phyloP scores from a whole-genome alignment of 2,329 filamentous ascomycete species.

The Dothiorella sarmentorum region DNA sequence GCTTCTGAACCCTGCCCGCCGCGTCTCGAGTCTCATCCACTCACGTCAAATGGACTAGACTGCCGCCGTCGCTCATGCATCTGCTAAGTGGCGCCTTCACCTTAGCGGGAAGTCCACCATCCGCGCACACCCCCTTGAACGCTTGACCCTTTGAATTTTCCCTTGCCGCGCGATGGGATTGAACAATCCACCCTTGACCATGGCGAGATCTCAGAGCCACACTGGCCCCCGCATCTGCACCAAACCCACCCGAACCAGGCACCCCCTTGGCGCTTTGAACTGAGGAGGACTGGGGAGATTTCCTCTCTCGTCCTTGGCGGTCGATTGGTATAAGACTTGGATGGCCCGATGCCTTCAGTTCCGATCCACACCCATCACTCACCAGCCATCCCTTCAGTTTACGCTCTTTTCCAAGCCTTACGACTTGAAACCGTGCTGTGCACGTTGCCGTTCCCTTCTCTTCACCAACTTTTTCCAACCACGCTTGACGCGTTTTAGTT shows the following conservation, averaged over 20 bases:
- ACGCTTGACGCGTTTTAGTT: constrained; percentile 2
- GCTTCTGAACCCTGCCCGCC: background rate
- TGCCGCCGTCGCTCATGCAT: constrained; percentile 2
- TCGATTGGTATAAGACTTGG: background rate
- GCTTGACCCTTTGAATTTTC: background rate
- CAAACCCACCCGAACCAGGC: constrained; percentile 1
- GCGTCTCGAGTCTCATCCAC: background rate
- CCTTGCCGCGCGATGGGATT: background rate
- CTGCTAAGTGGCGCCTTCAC: background rate
- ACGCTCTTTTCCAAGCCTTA: constrained; percentile 14
- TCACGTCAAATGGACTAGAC: background rate
- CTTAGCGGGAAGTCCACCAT: background rate
- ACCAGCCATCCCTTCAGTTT: background rate
- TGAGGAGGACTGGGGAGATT: background rate
- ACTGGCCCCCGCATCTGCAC: background rate
- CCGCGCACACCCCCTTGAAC: constrained; percentile 3
- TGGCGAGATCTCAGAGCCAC: background rate
- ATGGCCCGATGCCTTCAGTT: background rate
- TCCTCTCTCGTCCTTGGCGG: background rate
- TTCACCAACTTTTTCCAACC: background rate
- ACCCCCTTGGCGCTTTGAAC: background rate
- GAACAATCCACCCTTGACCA: background rate
- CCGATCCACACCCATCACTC: background rate
- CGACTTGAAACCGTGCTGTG: constrained; percentile 6
- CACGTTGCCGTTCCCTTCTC: background rate